Base-by-base conservation (phyloP, 2,329 filamentous ascomycete species). In the Fusarium pseudoanthophilum region DNA sequence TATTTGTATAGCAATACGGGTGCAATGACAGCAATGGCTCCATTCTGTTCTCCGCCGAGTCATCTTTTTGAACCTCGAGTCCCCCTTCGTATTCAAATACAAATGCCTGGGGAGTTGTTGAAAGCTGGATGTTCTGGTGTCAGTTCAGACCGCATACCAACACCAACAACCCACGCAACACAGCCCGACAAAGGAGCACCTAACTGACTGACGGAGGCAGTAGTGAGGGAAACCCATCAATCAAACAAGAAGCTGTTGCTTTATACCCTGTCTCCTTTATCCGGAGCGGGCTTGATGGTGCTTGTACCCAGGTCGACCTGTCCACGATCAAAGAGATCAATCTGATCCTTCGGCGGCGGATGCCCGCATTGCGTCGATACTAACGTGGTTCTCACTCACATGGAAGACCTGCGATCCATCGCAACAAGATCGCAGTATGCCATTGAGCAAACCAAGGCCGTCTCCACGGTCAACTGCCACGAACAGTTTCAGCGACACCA, bases 361-460 rank as follows among this genome's bases (percentile, higher is more conserved):
- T 64, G 67, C 62, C 71, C 62, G 58, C 59, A n/a, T 16, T 60
- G 57, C 62, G 59, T 60, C 34, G 42, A 61, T 30, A 16, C 45
- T 57, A 30, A 59, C 30, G 26, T 21, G 26, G 51, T n/a, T 28
- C 20, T 30, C 70, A 45, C 11, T 42, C 66, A 40, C 36, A 66
- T 45, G 56, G 34, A 46, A 64, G 32, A 37, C 30, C 26, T n/a
- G 28, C 24, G 36, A 55, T 55, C 42, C 20, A 49, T 64, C 48
- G 30, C 49, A 48, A 45, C 60, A 52, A 37, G 40, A 59, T 53
- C 32, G 45, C 57, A 58, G 32, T n/a, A 77, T 77, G 75, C 75
- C 75, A 68, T 64, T 77, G 49, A 75, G 61, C 55, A 77, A 77
- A 45, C 18, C 65, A 40, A 75, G 72, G 62, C 75, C 75, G 53